phyloP scores from a whole-genome alignment of 2,329 filamentous ascomycete genomes.

The Lizonia empirigonia region DNA sequence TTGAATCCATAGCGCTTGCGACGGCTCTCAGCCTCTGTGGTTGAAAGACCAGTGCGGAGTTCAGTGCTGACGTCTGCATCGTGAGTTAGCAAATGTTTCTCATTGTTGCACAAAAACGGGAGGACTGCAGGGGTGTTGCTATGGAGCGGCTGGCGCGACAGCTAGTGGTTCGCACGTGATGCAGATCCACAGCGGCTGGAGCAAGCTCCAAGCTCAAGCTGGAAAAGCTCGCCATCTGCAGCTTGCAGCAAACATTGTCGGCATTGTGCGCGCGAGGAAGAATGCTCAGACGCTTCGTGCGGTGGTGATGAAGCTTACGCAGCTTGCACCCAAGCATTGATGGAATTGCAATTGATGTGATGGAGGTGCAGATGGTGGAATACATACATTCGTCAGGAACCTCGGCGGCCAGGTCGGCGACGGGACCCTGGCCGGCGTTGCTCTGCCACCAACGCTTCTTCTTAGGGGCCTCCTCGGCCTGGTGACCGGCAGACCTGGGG shows the following conservation, averaged over 20 bases:
- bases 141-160: slow-evolving; percentile 9
- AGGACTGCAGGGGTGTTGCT: background rate
- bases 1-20: slow-evolving; percentile 72
- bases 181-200: slow-evolving; percentile 23
- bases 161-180: slow-evolving; percentile 22
- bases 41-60: slow-evolving; percentile 66
- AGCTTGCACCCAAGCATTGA: background rate
- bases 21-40: slow-evolving; percentile 65
- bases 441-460: slow-evolving; percentile 64
- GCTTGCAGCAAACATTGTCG: no score
- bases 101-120: slow-evolving; percentile 11
- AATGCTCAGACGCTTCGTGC: no score
- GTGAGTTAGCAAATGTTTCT: slow-evolving; percentile 47
- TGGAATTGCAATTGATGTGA: slow-evolving; percentile 1
- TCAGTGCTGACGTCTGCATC: slow-evolving; percentile 64
- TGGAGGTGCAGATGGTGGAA: background rate
- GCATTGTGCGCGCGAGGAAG: no score
- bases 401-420: slow-evolving; percentile 44
- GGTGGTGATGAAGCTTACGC: background rate
- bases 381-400: slow-evolving; percentile 62
- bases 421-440: slow-evolving; percentile 32
- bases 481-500: slow-evolving; percentile 57
- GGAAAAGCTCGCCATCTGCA: slow-evolving; percentile 11
- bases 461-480: slow-evolving; percentile 54
- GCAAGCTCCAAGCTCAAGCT: slow-evolving; percentile 17